Percentiles rank a stretch among this genome's conserved stretches.
Conservation (phyloP, 352 stramenopile genomes). For the Elongisporangium senticosum region DNA sequence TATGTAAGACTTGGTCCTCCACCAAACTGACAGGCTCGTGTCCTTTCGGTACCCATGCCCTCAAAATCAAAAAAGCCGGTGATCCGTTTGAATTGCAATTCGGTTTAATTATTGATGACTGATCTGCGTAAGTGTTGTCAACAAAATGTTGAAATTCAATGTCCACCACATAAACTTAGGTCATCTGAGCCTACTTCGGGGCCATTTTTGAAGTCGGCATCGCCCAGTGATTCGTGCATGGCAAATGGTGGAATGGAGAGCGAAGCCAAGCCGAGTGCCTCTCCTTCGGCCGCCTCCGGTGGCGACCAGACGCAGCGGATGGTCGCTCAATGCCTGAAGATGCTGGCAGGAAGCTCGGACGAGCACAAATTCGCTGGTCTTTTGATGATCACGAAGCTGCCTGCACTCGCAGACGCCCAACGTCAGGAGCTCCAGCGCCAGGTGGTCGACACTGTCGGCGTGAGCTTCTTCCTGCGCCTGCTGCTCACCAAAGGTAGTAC, state of each 20-base stretch:
- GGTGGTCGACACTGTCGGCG: conserved; percentile 58
- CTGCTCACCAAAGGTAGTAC: conserved; percentile 59
- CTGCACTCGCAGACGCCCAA: conserved; percentile 28
- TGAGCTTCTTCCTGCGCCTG: conserved; percentile 73
- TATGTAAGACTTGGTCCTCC: conserved; percentile 33
- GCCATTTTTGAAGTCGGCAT: not conserved
- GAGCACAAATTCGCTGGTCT: conserved; percentile 86
- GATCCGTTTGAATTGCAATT: too few relatives aligned
- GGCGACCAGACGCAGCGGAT: conserved; percentile 6
- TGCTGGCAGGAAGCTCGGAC: conserved; percentile 64
- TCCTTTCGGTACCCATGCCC: too few relatives aligned
- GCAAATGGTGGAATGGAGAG: not conserved
- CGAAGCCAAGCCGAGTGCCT: not conserved
- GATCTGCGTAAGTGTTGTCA: too few relatives aligned
- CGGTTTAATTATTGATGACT: too few relatives aligned
- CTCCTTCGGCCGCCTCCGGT: not conserved
- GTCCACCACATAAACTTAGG: not conserved
- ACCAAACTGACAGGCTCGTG: too few relatives aligned
- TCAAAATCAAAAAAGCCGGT: too few relatives aligned
- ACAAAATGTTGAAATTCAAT: not conserved
- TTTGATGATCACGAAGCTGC: conserved; percentile 84
- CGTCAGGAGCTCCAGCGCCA: conserved; percentile 47
- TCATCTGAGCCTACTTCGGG: not conserved
- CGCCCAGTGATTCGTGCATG: not conserved
- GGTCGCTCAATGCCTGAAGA: conserved; percentile 56